phyloP scores from a whole-genome alignment of 2,329 filamentous ascomycete genomes.

The Alternaria sp. region DNA sequence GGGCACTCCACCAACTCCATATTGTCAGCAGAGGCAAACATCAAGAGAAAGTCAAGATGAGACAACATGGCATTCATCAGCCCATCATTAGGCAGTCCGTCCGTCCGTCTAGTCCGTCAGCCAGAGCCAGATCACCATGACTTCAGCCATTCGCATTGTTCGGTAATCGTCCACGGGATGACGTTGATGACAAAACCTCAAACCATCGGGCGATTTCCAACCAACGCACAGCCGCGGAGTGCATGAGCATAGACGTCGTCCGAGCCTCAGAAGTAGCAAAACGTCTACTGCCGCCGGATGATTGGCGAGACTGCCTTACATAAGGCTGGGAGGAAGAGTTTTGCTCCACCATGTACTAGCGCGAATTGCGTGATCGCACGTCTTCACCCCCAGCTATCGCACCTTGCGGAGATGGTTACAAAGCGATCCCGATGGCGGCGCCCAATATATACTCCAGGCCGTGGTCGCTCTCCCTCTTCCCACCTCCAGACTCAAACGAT shows the following conservation, averaged over 20 bases:
- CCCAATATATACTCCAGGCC: constrained; percentile 36
- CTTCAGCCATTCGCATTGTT: constrained; percentile 3
- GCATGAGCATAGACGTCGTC: constrained; percentile 15
- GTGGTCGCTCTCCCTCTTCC: constrained; percentile 19
- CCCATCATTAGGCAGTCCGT: neutral
- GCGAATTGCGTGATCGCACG: constrained; percentile 45
- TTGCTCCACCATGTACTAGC: constrained; percentile 34
- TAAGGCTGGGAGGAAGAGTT: constrained; percentile 26
- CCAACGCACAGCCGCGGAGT: constrained; percentile 17
- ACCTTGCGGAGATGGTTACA: constrained; percentile 39
- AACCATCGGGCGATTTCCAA: constrained; percentile 16
- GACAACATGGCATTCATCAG: neutral
- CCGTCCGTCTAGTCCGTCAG: neutral
- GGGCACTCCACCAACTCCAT: constrained; percentile 5
- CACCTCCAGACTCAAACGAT: constrained; percentile 26
- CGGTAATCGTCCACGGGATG: constrained; percentile 9
- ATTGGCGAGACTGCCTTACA: constrained; percentile 31
- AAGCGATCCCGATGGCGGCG: constrained; percentile 37
- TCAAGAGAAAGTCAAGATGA: constrained; percentile 15
- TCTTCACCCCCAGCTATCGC: constrained; percentile 35
- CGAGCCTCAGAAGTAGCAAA: constrained; percentile 6
- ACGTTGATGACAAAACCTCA: constrained; percentile 25
- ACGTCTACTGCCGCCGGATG: constrained; percentile 15
- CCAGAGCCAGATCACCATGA: constrained; percentile 1
- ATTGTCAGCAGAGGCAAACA: constrained; percentile 6